phyloP scores from a whole-genome alignment of 176 grass and related monocot species.

The Eleusine indica region DNA sequence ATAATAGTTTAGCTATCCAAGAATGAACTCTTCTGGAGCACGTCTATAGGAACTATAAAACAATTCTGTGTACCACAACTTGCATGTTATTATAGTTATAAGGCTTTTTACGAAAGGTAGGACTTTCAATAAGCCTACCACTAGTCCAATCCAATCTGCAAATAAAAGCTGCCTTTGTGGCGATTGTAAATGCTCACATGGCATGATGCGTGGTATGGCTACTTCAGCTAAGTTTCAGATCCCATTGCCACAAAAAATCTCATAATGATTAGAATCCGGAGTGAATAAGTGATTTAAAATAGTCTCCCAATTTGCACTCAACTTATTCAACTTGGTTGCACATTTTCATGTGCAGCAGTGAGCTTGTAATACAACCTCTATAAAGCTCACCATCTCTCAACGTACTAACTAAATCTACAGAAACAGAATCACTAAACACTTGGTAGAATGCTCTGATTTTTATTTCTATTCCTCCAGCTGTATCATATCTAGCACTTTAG shows the following conservation, averaged over 20 bases:
- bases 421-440: constrained; percentile 28
- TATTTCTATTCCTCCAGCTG: constrained; percentile 7
- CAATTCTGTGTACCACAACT: constrained; percentile 39
- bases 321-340: constrained; percentile 38
- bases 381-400: constrained; percentile 32
- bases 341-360: constrained; percentile 41
- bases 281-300: constrained; percentile 30
- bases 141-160: constrained; percentile 39
- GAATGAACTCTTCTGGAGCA: constrained; percentile 48
- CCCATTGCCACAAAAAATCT: constrained; percentile 29
- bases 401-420: constrained; percentile 41
- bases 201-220: constrained; percentile 14
- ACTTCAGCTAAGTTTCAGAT: constrained; percentile 39
- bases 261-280: constrained; percentile 27
- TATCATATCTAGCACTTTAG: constrained; percentile 24
- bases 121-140: constrained; percentile 32
- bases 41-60: constrained; percentile 40
- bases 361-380: constrained; percentile 35
- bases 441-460: neutral
- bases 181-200: constrained; percentile 36
- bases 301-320: constrained; percentile 45
- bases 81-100: constrained; percentile 34
- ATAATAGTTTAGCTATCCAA: constrained; percentile 45
- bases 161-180: constrained; percentile 27
- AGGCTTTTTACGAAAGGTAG: constrained; percentile 17